These are phyloP conservation scores for Candida coquimbonensis DNA, from an alignment of 805 yeast genomes.

Conservation along the genomic window DNA sequence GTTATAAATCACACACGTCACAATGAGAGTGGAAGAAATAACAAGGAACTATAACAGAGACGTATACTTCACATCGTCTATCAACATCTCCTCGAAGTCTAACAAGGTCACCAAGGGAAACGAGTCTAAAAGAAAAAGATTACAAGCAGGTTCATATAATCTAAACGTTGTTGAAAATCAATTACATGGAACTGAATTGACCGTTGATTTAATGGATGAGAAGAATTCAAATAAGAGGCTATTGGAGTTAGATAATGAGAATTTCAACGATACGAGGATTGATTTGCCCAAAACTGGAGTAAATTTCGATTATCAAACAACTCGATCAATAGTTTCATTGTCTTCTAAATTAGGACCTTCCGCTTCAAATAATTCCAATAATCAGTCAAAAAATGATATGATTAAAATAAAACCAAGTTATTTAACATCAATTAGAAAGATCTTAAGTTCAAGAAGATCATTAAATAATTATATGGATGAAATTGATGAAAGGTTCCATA, in stretches of 20 bases:
- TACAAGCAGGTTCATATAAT: slow-evolving; percentile 24
- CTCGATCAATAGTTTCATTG: slow-evolving; percentile 7
- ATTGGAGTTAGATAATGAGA: slow-evolving; percentile 36
- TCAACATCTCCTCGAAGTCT: slow-evolving; percentile 17
- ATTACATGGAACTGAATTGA: slow-evolving; percentile 21
- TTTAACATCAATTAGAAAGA: slow-evolving; percentile 29
- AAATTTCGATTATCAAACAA: slow-evolving; percentile 20
- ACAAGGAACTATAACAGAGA: slow-evolving; percentile 14
- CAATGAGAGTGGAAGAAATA: slow-evolving; percentile 17
- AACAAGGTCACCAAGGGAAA: slow-evolving; percentile 8
- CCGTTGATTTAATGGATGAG: slow-evolving; percentile 25
- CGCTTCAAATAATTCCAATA: too few relatives aligned
- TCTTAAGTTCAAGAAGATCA: slow-evolving; percentile 33
- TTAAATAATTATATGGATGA: slow-evolving; percentile 37
- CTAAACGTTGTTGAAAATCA: slow-evolving; percentile 19
- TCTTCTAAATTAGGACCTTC: slow-evolving; percentile 1
- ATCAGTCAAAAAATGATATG: slow-evolving; percentile 3
- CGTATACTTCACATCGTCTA: slow-evolving; percentile 22
- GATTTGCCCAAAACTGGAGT: slow-evolving; percentile 31
- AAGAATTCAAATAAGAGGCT: slow-evolving; percentile 32
- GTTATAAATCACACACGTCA: too few relatives aligned
- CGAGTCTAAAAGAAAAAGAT: slow-evolving; percentile 18
- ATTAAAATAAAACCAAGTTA: slow-evolving; percentile 21
- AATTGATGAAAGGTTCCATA: slow-evolving; percentile 28
- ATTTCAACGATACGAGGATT: slow-evolving; percentile 33